Base-by-base conservation (phyloP, 2,329 filamentous ascomycete genomes). In the Botrytis galanthina region DNA sequence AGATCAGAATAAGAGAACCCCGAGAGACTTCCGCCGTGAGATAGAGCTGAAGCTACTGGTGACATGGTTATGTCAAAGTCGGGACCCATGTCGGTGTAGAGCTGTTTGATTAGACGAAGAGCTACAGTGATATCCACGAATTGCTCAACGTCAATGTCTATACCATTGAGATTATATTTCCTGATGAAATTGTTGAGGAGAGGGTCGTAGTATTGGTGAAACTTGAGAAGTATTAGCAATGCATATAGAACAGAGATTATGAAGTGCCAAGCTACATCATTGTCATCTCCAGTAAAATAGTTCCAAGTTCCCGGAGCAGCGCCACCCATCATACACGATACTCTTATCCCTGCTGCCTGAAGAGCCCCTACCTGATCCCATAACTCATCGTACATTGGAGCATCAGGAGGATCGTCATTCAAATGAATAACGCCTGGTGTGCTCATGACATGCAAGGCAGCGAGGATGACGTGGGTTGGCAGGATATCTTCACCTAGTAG, bases 111-210 rank as follows among this genome's bases (percentile, higher is more conserved):
- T 97, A 97, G 0, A 94, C 72, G 93, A 78, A 97, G 95, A 59
- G 89, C 88, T 37, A 92, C 88, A 51, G 88, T 88, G 76, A 97
- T 93, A 68, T 88, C 87, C 75, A 88, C 91, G 1, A 90, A 92
- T 82, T 98, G 95, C 44, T 89, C 89, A 74, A 98, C 94, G 9
- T 95, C 95, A 1, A 97, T 89, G 83, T 98, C 94, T 12, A 98
- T 93, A 1, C 98, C 89, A 61, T 93, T 93, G 54, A 98, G 86
- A 1, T 95, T 95, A 80, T 95, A 95, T 76, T 91, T 90, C 73
- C 92, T 91, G 0, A 93, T 70, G 20, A 74, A 37, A 16, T 71
- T 71, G 37, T 71, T 66, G 16, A 68, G 71, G 4, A 76, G 64
- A 35, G 72, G 73, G n/a, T 70, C 59, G 44, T 76, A 76, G 70